Conservation (phyloP, 805 yeast species). For the Ogataea corticis region DNA sequence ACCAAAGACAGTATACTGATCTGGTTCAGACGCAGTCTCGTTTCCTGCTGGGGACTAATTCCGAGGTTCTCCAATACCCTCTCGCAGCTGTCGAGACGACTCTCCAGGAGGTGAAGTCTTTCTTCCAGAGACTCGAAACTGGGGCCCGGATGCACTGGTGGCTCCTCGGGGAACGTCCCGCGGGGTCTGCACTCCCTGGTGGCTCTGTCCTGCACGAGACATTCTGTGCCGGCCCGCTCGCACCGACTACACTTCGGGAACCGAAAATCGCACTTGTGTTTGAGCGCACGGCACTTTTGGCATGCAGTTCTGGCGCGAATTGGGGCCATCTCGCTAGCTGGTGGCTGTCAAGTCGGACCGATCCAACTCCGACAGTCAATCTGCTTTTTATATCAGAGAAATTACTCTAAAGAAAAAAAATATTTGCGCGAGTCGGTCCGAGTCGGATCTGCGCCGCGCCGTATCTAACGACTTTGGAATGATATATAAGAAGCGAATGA, state of each 20-base stretch:
- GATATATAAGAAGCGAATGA: neutral
- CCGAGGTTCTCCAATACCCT: constrained; percentile 7
- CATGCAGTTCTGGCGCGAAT: constrained; percentile 23
- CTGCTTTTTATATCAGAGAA: too few relatives aligned
- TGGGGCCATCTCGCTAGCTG: constrained; percentile 13
- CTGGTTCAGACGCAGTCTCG: constrained; percentile 12
- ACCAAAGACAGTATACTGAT: constrained; percentile 18
- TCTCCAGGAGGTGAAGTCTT: constrained; percentile 2
- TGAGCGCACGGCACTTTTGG: constrained; percentile 25
- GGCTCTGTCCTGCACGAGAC: constrained; percentile 20
- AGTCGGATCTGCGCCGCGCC: neutral
- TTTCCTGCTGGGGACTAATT: neutral
- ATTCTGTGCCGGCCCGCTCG: constrained; percentile 15
- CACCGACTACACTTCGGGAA: constrained; percentile 28
- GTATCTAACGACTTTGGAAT: neutral
- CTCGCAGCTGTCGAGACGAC: constrained; percentile 2
- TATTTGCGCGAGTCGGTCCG: constrained; percentile 5
- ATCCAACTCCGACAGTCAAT: too few relatives aligned
- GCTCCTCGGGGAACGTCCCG: constrained; percentile 2
- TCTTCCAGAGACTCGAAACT: neutral
- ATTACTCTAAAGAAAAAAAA: neutral
- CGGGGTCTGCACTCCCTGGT: constrained; percentile 14
- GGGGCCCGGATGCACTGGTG: neutral
- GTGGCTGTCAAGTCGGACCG: too few relatives aligned
- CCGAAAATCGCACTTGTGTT: constrained; percentile 26